Percentiles rank a stretch among this genome's conserved stretches.
phyloP scores from a whole-genome alignment of 768 basidiomycete genomes.

The Kwoniella dendrophila region DNA sequence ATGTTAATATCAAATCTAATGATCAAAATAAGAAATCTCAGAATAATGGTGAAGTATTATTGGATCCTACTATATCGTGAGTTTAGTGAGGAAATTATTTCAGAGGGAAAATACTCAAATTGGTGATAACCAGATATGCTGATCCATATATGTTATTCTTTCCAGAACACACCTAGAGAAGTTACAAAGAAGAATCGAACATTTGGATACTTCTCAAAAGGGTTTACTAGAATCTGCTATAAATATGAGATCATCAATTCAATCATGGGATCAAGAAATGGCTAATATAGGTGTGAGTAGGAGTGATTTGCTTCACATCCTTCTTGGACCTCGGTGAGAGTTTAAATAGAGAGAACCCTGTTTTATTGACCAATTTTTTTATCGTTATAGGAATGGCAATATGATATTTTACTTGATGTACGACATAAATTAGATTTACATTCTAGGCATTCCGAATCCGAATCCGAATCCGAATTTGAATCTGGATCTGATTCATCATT shows the following conservation, averaged over 20 bases:
- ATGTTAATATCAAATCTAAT: slow-evolving; percentile 3
- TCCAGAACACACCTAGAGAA: slow-evolving; percentile 20
- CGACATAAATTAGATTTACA: slow-evolving; percentile 25
- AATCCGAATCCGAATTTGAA: background rate
- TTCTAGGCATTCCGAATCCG: background rate
- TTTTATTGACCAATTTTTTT: no score
- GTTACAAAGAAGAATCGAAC: slow-evolving; percentile 27
- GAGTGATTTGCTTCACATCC: background rate
- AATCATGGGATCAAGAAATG: slow-evolving; percentile 39
- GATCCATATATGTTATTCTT: background rate
- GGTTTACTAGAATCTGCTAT: slow-evolving; percentile 31
- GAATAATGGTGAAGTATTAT: background rate
- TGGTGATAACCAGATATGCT: no score
- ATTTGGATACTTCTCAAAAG: slow-evolving; percentile 33
- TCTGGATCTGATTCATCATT: background rate
- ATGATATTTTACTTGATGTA: slow-evolving; percentile 39
- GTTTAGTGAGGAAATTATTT: background rate
- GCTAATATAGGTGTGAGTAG: slow-evolving; percentile 24
- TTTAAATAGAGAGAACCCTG: no score
- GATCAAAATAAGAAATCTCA: background rate
- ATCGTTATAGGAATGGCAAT: slow-evolving; percentile 34
- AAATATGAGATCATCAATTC: slow-evolving; percentile 27
- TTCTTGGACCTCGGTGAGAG: background rate
- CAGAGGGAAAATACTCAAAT: no score
- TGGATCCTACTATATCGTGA: slow-evolving; percentile 23